Conservation (phyloP, 192 early-diverging fungal genomes). For the Lunasporangiospora selenospora region DNA sequence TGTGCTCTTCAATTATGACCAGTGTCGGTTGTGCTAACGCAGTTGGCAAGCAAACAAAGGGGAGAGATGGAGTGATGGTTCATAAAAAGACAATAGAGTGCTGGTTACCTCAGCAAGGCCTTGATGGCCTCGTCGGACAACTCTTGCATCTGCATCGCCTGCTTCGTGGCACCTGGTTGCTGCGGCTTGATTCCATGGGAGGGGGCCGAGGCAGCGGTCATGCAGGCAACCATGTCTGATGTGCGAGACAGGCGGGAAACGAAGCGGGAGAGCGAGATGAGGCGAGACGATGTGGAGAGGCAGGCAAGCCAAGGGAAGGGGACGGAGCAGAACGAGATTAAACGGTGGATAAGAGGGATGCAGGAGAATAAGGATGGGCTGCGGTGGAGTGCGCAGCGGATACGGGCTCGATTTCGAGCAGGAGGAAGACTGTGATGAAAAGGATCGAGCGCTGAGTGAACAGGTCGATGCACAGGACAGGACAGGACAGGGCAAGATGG, state of each 20-base stretch:
- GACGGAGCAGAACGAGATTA: neutral
- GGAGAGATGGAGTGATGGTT: too few relatives aligned
- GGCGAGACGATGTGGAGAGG: neutral
- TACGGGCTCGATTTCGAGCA: neutral
- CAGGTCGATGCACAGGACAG: slow-evolving; percentile 43
- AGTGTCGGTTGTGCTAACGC: too few relatives aligned
- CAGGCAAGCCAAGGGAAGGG: neutral
- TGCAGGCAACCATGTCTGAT: slow-evolving; percentile 35
- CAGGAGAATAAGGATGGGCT: neutral
- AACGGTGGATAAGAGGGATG: neutral
- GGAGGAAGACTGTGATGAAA: neutral
- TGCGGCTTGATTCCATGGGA: slow-evolving; percentile 24
- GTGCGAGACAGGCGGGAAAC: neutral
- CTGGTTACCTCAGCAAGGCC: slow-evolving; percentile 45
- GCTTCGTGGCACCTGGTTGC: slow-evolving; percentile 23
- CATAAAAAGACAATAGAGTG: too few relatives aligned
- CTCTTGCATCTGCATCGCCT: slow-evolving; percentile 23
- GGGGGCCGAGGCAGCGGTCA: slow-evolving; percentile 27
- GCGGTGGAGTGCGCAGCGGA: slow-evolving; percentile 13
- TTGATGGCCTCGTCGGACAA: slow-evolving; percentile 47
- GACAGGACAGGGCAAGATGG: too few relatives aligned
- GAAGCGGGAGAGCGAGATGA: neutral
- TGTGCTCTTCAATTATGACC: too few relatives aligned
- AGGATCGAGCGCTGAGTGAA: slow-evolving; percentile 38
- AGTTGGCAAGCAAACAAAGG: too few relatives aligned